Conservation (phyloP, 768 basidiomycete genomes). For the Rhodotorula taiwanensis region DNA sequence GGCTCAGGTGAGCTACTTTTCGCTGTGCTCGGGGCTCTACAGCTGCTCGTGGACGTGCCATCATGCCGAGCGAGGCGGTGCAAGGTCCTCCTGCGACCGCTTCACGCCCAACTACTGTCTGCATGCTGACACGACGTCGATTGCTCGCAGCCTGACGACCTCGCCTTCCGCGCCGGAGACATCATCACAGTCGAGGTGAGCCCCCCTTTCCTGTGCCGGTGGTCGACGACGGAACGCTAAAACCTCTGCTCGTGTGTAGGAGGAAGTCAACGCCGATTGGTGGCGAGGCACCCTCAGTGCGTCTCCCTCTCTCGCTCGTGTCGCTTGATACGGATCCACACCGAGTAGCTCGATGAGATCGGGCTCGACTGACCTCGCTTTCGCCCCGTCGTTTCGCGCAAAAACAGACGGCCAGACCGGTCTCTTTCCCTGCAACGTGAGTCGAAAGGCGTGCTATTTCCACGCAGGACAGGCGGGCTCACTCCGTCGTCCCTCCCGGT, state of each 20-base stretch:
- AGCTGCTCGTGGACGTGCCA: neutral
- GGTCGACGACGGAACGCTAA: too few species aligned
- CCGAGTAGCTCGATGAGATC: neutral
- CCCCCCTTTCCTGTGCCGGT: too few species aligned
- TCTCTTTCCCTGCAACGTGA: constrained; percentile 62
- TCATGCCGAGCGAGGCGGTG: neutral
- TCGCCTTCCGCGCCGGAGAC: constrained; percentile 69
- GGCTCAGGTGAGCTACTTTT: constrained; percentile 7
- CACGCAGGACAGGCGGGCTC: neutral
- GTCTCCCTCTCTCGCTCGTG: neutral
- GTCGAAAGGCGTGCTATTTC: neutral
- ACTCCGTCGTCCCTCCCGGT: neutral
- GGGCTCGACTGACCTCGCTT: neutral
- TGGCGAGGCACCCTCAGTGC: constrained; percentile 57
- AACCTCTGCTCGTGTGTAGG: constrained; percentile 37
- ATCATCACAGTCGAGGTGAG: constrained; percentile 61
- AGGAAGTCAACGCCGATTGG: constrained; percentile 80
- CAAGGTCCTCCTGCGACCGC: neutral
- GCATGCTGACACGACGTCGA: neutral
- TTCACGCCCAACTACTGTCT: neutral
- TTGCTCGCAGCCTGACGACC: constrained; percentile 51
- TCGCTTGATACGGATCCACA: neutral
- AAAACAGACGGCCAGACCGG: constrained; percentile 55
- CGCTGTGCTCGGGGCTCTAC: neutral
- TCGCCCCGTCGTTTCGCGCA: neutral